Evolutionary conservation across 2,329 filamentous ascomycete genomes (phyloP).

Genomic region (Epichloe uncinata): DNA sequence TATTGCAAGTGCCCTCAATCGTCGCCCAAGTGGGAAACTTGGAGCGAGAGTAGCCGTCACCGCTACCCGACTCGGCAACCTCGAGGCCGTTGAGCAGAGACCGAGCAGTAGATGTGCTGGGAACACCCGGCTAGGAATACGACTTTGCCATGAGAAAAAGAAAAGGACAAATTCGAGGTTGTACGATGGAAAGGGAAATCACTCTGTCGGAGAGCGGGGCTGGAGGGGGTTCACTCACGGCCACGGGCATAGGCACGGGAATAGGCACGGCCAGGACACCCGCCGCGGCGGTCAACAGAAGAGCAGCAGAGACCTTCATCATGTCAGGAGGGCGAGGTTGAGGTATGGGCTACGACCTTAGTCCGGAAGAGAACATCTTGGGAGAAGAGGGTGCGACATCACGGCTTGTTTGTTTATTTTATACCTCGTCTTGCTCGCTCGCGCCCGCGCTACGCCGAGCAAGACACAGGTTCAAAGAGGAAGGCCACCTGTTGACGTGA

Average conservation of each 20-base stretch:
- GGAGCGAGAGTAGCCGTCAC: constrained; percentile 47
- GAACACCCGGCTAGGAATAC: constrained; percentile 42
- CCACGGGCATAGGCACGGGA: constrained; percentile 12
- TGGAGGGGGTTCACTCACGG: constrained; percentile 10
- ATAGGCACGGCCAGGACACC: constrained; percentile 17
- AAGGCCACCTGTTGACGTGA: too few relatives aligned
- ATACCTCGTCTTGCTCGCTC: too few relatives aligned
- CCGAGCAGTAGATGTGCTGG: constrained; percentile 41
- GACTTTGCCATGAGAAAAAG: not conserved
- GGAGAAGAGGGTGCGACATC: too few relatives aligned
- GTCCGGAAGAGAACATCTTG: too few relatives aligned
- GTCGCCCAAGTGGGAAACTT: constrained; percentile 62
- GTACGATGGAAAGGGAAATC: too few relatives aligned
- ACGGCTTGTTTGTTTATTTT: too few relatives aligned
- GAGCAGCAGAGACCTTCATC: constrained; percentile 19
- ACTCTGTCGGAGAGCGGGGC: too few relatives aligned
- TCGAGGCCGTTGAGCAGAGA: constrained; percentile 44
- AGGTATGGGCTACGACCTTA: too few relatives aligned
- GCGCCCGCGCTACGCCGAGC: too few relatives aligned
- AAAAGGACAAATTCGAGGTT: too few relatives aligned
- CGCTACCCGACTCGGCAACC: constrained; percentile 40
- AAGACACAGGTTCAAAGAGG: not conserved
- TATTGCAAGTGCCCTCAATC: constrained; percentile 54
- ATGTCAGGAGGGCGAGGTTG: not conserved
- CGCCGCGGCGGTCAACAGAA: constrained; percentile 13